Conservation (phyloP, 345 rosid genomes). For the Gossypium stocksii region DNA sequence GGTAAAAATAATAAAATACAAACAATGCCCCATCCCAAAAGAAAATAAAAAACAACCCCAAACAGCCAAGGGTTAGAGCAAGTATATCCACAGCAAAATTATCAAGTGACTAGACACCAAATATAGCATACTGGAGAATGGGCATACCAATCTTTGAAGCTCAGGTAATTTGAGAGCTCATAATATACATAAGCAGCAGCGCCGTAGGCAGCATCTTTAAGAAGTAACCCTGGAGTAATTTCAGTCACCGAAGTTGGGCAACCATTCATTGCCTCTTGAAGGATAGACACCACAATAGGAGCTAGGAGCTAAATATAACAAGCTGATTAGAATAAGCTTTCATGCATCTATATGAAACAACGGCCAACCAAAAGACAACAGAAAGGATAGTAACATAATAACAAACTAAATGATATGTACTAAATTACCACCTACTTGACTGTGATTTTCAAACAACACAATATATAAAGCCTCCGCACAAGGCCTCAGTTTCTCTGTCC, state of each 20-base stretch:
- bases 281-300: conserved; percentile 86
- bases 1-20: not conserved
- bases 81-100: not conserved
- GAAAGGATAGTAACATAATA: not conserved
- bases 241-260: conserved; percentile 82
- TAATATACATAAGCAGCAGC: conserved; percentile 98
- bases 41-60: not conserved
- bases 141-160: conserved; percentile 87
- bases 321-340: conserved; percentile 20
- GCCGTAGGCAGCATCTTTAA: conserved; percentile 94
- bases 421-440: conserved; percentile 70
- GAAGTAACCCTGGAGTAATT: conserved; percentile 79
- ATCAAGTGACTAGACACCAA: conserved; percentile 11
- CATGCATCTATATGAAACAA: conserved; percentile 15
- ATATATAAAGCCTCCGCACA: conserved; percentile 98
- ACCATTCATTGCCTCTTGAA: conserved; percentile 90
- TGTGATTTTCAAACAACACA: conserved; percentile 88
- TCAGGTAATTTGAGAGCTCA: conserved; percentile 92
- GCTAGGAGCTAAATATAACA: conserved; percentile 63
- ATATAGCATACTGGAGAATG: conserved; percentile 16
- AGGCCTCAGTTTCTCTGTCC: conserved; percentile 96
- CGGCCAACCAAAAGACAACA: not conserved
- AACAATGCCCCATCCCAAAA: not conserved
- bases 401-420: conserved; percentile 9
- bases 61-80: not conserved